These are phyloP conservation scores for Nakazawaea molendinolei DNA, from an alignment of 805 yeast genomes.

Conservation along the genomic window DNA sequence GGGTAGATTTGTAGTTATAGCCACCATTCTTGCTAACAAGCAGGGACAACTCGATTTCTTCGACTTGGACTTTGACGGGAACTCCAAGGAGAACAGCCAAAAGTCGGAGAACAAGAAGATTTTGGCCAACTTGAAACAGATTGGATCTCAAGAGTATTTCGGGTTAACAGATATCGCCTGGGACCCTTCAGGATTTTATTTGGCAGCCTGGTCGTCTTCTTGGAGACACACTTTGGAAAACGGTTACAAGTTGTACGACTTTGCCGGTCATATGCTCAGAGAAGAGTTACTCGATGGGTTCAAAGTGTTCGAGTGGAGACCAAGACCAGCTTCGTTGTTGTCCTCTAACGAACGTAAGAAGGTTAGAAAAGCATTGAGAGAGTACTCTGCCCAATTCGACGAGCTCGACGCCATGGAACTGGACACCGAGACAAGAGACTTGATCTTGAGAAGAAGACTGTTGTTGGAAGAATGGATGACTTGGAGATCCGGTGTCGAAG, in stretches of 20 bases:
- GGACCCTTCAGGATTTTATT: slow-evolving; percentile 94
- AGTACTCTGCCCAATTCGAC: slow-evolving; percentile 88
- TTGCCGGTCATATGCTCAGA: slow-evolving; percentile 69
- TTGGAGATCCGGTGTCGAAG: slow-evolving; percentile 57
- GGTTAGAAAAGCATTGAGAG: slow-evolving; percentile 83
- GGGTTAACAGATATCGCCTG: slow-evolving; percentile 83
- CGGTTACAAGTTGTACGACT: slow-evolving; percentile 84
- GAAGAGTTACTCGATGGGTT: slow-evolving; percentile 78
- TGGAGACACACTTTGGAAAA: slow-evolving; percentile 84
- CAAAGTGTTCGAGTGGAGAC: slow-evolving; percentile 94
- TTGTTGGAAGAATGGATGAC: slow-evolving; percentile 78
- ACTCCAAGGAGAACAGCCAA: slow-evolving; percentile 34
- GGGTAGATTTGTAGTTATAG: slow-evolving; percentile 73
- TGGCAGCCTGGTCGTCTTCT: slow-evolving; percentile 81
- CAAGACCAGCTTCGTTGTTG: slow-evolving; percentile 81
- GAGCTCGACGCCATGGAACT: slow-evolving; percentile 96
- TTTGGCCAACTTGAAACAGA: slow-evolving; percentile 50
- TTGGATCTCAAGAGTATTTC: slow-evolving; percentile 57
- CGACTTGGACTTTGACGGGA: slow-evolving; percentile 78
- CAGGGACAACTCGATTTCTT: slow-evolving; percentile 72
- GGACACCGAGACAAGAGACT: slow-evolving; percentile 83
- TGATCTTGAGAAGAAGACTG: slow-evolving; percentile 77
- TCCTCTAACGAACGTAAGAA: slow-evolving; percentile 77
- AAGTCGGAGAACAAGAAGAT: slow-evolving; percentile 40
- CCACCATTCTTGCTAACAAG: slow-evolving; percentile 32